These are phyloP conservation scores for Cetraspora pellucida DNA, from an alignment of 192 early-diverging fungal species.

Conservation along the genomic window DNA sequence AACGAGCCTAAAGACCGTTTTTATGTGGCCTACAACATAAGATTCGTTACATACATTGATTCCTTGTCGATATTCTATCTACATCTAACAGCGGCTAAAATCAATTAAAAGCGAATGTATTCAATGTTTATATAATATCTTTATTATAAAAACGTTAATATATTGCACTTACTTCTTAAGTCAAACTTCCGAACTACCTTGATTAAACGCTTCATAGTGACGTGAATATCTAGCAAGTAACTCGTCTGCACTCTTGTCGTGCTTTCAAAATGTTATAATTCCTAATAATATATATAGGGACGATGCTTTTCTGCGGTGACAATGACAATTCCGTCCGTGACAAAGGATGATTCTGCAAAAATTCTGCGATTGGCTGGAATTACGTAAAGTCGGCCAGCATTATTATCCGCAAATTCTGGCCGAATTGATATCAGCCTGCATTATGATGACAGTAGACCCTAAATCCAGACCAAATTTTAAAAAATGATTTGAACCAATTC, in stretches of 20 bases:
- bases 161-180: conserved; percentile 54
- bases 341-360: too few relatives aligned
- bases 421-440: too few relatives aligned
- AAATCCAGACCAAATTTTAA: too few relatives aligned
- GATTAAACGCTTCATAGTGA: conserved; percentile 73
- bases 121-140: neutral
- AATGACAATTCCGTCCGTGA: too few relatives aligned
- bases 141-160: neutral
- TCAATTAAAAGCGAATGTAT: neutral
- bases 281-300: conserved; percentile 34
- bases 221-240: conserved; percentile 91
- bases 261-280: conserved; percentile 58
- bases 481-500: too few relatives aligned
- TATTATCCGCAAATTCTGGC: too few relatives aligned
- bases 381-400: too few relatives aligned
- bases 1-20: neutral
- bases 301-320: too few relatives aligned
- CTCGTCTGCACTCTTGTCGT: conserved; percentile 85
- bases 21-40: too few relatives aligned
- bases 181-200: conserved; percentile 67
- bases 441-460: too few relatives aligned
- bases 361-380: too few relatives aligned
- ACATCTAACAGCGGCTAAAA: conserved; percentile 78
- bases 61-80: conserved; percentile 80
- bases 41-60: conserved; percentile 58